A percentile compares a stretch with the other conserved stretches of the same genome.
Conservation (phyloP, 2,329 filamentous ascomycete genomes). For the Pleomassaria siparia region DNA sequence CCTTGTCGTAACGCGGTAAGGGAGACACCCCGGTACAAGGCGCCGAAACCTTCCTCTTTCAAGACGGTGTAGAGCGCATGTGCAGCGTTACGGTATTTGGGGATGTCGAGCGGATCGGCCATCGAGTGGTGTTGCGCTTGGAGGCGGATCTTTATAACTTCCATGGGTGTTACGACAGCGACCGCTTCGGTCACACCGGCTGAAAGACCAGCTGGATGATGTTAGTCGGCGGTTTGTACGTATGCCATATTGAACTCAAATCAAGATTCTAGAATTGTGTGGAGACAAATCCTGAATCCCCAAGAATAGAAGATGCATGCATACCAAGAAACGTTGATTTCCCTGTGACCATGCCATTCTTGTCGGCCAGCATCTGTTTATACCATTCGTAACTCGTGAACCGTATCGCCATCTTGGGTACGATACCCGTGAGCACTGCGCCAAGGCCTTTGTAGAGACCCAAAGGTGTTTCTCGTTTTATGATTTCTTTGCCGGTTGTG, state of each 20-base stretch:
- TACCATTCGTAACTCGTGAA: constrained; percentile 98
- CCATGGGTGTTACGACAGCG: constrained; percentile 95
- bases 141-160: constrained; percentile 97
- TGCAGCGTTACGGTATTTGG: constrained; percentile 95
- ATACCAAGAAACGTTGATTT: constrained; percentile 70
- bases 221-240: not conserved
- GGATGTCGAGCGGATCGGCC: constrained; percentile 92
- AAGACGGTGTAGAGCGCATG: constrained; percentile 83
- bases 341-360: constrained; percentile 67
- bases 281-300: too few relatives aligned
- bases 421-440: constrained; percentile 91
- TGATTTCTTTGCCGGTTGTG: constrained; percentile 80
- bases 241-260: too few relatives aligned
- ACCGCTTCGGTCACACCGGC: constrained; percentile 97
- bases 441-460: constrained; percentile 98
- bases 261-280: too few relatives aligned
- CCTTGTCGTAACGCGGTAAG: constrained; percentile 93
- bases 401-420: constrained; percentile 98
- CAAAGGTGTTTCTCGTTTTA: constrained; percentile 84
- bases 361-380: constrained; percentile 77
- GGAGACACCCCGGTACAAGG: constrained; percentile 89
- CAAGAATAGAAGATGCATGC: constrained; percentile 23
- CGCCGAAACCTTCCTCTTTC: constrained; percentile 83
- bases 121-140: constrained; percentile 98
- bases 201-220: constrained; percentile 70